Evolutionary conservation across 768 basidiomycete species (phyloP).

Genomic region (Amanita rimosa): DNA sequence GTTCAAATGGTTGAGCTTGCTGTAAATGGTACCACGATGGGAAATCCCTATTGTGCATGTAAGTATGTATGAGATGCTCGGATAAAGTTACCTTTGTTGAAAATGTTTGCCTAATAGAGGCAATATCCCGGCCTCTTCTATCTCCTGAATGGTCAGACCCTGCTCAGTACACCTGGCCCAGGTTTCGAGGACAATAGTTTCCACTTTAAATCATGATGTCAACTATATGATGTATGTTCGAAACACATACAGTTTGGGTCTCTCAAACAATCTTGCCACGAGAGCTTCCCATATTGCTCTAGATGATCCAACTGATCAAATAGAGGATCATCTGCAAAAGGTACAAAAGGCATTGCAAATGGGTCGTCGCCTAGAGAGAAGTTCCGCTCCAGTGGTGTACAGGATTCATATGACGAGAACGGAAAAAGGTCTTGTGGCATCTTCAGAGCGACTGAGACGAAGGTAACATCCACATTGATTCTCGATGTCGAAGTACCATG

Average conservation of each 20-base stretch:
- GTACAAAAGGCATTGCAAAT: constrained; percentile 45
- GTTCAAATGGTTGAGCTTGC: constrained; percentile 6
- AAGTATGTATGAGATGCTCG: not conserved
- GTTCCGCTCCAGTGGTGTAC: constrained; percentile 36
- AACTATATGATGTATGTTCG: not conserved
- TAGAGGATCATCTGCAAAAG: constrained; percentile 46
- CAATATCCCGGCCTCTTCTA: constrained; percentile 39
- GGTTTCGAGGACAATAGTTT: constrained; percentile 39
- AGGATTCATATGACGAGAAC: constrained; percentile 39
- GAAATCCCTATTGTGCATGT: constrained; percentile 11
- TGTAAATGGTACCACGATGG: constrained; percentile 1
- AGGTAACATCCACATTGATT: not conserved
- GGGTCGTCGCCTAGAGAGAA: constrained; percentile 49
- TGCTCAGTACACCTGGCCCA: constrained; percentile 24
- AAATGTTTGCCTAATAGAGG: constrained; percentile 14
- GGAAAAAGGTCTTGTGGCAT: not conserved
- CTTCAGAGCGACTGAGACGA: not conserved
- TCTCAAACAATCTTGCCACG: constrained; percentile 32
- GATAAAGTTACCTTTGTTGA: not conserved
- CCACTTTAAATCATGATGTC: constrained; percentile 19
- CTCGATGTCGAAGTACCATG: not conserved
- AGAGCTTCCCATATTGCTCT: constrained; percentile 29
- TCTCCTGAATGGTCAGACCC: constrained; percentile 26
- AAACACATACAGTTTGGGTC: constrained; percentile 26
- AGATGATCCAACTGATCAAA: constrained; percentile 34